Evolutionary conservation across 2,329 filamentous ascomycete species (phyloP), one percentile per base, ranked within the genome.

Genomic region (Stagonosporopsis vannaccii): DNA sequence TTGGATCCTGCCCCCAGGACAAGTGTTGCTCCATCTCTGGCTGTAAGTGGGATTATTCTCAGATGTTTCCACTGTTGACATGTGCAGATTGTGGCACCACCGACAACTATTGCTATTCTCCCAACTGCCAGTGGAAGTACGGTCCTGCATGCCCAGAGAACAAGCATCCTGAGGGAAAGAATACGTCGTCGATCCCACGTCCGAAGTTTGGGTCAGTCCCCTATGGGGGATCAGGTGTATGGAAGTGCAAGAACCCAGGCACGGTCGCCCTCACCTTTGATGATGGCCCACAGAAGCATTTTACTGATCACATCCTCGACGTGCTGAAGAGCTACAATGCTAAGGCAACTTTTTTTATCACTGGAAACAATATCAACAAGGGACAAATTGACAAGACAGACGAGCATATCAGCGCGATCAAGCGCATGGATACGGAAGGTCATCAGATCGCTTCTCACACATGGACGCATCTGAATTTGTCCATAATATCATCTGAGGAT

Each of bases 281-380:
- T 62, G 87, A 89, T 67, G 87, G 87, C 0, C 87, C 86, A 8
- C 45, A 59, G 7, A 83, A 83, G 56, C 72, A 80, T 15, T 88
- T 85, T 69, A 89, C 87, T 0, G 73, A 74, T 23, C 80, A 85
- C 54, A 79, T 89, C 12, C 79, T 89, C 6, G 82, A 88, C 64
- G 78, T 86, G 44, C 78, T 89, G 20, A 79, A 81, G 53, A 77
- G 74, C 20, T 86, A 87, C 65, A 75, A 81, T 19, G 85, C 84
- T 11, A 86, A 84, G 58, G 87, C 85, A 1, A 89, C 87, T 0
- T 90, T 90, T 71, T 89, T 88, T 68, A 77, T 88, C 51, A 85
- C 80, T 2, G 82, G 82, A 1, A 82, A 79, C 67, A 84, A 83
- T 67, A 74, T 80, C 13, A 77, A 77, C 49, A 84, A 84, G 67